Evolutionary conservation across 2,329 filamentous ascomycete genomes (phyloP).

Genomic region (Alternaria sp.): DNA sequence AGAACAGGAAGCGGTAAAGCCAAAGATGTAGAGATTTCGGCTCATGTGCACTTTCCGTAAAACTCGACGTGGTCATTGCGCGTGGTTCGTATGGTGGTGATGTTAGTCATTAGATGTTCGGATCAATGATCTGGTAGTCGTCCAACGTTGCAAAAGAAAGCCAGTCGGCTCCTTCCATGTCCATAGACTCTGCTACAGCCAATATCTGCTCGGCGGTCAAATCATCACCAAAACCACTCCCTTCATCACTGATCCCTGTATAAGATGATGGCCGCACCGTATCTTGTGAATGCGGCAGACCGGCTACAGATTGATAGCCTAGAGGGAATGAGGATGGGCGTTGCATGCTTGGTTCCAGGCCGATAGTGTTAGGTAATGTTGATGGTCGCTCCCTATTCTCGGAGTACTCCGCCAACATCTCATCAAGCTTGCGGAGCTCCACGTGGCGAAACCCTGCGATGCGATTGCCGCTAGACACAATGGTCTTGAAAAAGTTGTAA

Average conservation of each 20-base stretch:
- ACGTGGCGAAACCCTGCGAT: constrained; percentile 54
- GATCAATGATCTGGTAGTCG: constrained; percentile 38
- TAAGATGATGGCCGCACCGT: constrained; percentile 17
- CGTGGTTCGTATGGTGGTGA: neutral
- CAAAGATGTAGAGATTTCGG: constrained; percentile 23
- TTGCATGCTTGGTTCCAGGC: neutral
- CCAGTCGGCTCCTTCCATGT: constrained; percentile 54
- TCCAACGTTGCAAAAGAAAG: constrained; percentile 56
- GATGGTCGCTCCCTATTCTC: constrained; percentile 2
- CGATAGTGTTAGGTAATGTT: neutral
- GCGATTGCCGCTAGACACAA: constrained; percentile 55
- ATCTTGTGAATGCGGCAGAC: neutral
- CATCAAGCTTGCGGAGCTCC: constrained; percentile 56
- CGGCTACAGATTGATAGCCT: neutral
- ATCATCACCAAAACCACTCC: constrained; percentile 43
- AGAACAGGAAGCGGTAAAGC: constrained; percentile 7
- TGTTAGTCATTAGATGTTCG: neutral
- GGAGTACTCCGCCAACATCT: constrained; percentile 45
- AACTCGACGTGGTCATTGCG: neutral
- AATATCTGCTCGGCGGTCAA: constrained; percentile 56
- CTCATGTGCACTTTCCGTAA: neutral
- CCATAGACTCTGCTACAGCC: constrained; percentile 58
- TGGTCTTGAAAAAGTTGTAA: constrained; percentile 55
- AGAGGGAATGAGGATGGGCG: neutral
- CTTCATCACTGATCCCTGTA: constrained; percentile 26